Percentiles rank a stretch among this genome's conserved stretches.
Conservation (phyloP, 139 green algal species). For the Chlorella sp. region DNA sequence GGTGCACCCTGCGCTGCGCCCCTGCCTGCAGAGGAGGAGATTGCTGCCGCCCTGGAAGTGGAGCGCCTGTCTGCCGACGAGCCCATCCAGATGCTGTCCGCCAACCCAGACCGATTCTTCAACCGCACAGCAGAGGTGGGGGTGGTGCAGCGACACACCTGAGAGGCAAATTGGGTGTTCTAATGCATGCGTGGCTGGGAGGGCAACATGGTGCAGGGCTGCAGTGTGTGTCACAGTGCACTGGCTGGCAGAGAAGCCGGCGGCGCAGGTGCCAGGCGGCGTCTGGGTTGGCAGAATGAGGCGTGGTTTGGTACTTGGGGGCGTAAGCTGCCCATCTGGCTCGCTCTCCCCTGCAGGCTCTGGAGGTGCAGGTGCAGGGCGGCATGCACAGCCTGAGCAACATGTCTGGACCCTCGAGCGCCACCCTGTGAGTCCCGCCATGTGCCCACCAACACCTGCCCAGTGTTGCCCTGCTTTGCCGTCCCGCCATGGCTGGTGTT, state of each 20-base stretch:
- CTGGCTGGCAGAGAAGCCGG: no score
- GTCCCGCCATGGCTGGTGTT: not conserved
- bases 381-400: not conserved
- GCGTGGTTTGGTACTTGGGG: not conserved
- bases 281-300: no score
- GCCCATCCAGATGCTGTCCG: slow-evolving; percentile 56
- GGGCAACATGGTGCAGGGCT: not conserved
- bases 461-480: not conserved
- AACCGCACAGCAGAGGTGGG: slow-evolving; percentile 61
- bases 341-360: slow-evolving; percentile 5
- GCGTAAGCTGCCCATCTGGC: no score
- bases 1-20: no score
- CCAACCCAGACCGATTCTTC: slow-evolving; percentile 68
- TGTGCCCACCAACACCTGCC: no score
- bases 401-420: not conserved
- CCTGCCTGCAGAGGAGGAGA: slow-evolving; percentile 41
- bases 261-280: no score
- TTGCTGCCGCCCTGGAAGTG: slow-evolving; percentile 55
- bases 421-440: not conserved
- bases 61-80: slow-evolving; percentile 59
- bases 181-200: no score
- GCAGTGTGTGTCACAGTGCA: not conserved
- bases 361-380: slow-evolving; percentile 39
- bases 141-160: not conserved
- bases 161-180: no score